Conservation (phyloP, 225 moss, liverwort and hornwort genomes). For the Straminergon stramineum region DNA sequence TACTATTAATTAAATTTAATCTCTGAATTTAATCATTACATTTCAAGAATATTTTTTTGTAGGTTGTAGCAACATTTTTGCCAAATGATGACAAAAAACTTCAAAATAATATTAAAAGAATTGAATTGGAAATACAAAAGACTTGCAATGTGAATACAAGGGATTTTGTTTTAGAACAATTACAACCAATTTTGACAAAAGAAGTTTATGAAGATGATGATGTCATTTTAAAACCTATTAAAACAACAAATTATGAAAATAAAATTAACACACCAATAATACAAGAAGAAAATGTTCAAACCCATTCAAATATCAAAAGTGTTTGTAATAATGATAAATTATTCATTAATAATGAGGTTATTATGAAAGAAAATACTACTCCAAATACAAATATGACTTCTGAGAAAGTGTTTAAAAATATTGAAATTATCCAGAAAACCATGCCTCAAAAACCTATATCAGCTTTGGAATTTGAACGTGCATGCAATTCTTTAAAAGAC, state of each 20-base stretch:
- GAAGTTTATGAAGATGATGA: not conserved
- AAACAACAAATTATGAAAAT: not conserved
- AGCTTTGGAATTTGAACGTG: constrained; percentile 23
- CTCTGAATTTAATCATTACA: not conserved
- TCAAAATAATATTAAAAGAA: not conserved
- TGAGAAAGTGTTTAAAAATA: not conserved
- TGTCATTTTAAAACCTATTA: not conserved
- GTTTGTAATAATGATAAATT: not conserved
- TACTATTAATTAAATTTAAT: not conserved
- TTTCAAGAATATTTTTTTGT: not conserved
- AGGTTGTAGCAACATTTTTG: constrained; percentile 9
- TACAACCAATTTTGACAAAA: not conserved
- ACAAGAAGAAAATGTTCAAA: not conserved
- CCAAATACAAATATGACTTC: not conserved
- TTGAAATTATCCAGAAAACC: not conserved
- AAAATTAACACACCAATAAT: not conserved
- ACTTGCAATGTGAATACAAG: not conserved
- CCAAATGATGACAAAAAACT: constrained; percentile 3
- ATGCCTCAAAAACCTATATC: not conserved
- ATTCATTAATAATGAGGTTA: not conserved
- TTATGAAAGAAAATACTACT: not conserved
- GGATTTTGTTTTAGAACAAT: not conserved
- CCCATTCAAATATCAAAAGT: not conserved
- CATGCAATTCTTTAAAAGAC: not conserved
- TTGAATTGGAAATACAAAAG: not conserved